These are phyloP conservation scores for Cladosporium sp. DNA, from an alignment of 2,329 filamentous ascomycete genomes.

Conservation along the genomic window DNA sequence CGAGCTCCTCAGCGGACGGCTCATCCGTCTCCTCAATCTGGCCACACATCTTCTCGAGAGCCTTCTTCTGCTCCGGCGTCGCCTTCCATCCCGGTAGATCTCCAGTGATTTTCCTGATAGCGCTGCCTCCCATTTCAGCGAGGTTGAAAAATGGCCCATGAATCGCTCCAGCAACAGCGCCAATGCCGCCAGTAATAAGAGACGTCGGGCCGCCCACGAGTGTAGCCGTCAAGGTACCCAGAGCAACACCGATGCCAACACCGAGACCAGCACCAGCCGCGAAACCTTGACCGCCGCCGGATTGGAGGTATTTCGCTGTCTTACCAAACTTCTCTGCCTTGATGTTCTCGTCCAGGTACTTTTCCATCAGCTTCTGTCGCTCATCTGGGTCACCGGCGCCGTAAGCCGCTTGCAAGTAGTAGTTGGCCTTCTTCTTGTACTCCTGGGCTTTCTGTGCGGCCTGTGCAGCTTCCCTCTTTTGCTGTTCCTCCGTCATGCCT, in stretches of 20 bases:
- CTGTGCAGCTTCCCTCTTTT: constrained; percentile 22
- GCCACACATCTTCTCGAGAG: constrained; percentile 29
- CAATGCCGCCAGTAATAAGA: constrained; percentile 25
- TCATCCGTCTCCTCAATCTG: constrained; percentile 25
- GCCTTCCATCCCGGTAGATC: constrained; percentile 27
- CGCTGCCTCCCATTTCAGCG: constrained; percentile 22
- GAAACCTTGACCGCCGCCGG: constrained; percentile 29
- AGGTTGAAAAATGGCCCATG: constrained; percentile 29
- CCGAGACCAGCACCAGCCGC: constrained; percentile 28
- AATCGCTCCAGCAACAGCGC: constrained; percentile 22
- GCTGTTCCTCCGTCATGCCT: neutral
- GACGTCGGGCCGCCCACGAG: constrained; percentile 27
- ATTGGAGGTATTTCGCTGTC: constrained; percentile 27
- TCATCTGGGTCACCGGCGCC: constrained; percentile 29
- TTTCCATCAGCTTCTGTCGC: constrained; percentile 28
- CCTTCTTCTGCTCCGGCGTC: constrained; percentile 28
- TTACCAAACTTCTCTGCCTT: constrained; percentile 30
- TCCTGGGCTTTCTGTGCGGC: constrained; percentile 24
- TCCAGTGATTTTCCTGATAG: constrained; percentile 25
- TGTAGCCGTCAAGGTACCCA: constrained; percentile 29
- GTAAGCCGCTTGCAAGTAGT: constrained; percentile 26
- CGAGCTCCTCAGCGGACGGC: constrained; percentile 20
- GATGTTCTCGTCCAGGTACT: constrained; percentile 26
- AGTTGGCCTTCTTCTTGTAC: constrained; percentile 23
- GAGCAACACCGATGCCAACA: constrained; percentile 21